Evolutionary conservation across 371 early-diverging fungal genomes (phyloP), one percentile per base, ranked within the genome.

Genomic region (Mucor plumbeus): DNA sequence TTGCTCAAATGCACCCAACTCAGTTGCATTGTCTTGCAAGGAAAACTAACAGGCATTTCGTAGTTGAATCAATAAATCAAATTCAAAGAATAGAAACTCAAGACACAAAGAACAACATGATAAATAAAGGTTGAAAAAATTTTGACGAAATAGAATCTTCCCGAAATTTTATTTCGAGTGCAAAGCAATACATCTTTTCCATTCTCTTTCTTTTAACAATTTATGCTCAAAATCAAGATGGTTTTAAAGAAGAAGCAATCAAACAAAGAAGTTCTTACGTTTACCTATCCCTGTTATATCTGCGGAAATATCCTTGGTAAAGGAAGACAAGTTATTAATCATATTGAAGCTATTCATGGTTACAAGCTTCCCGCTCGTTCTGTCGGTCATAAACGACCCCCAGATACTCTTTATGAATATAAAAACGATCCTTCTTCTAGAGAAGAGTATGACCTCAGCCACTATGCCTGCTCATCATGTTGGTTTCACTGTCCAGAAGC

Each of bases 401-500:
- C n/a, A 21, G 26, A 67, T 26, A 14, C 19, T 0, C 39, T 47
- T 0, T 67, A 36, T 47, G 44, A 43, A 1, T 62, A 62, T 36
- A 15, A 48, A 0, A 56, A 47, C 13, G 31, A 61, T 9, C 17
- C 56, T 10, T 17, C 2, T 5, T 19, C 48, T 19, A 1, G 1
- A 1, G 48, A 48, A 9, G 56, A 61, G 1, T 55, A 40, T 15
- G 55, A 61, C 31, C 17, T 26, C 4, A 11, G 15, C 6, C 67
- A 67, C n/a, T 67, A 61, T 56, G 41, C 67, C 7, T 67, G 67
- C 35, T 15, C 56, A 9, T 67, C 67, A 19, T 67, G 67, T 19
- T 67, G 67, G 67, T 67, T 56, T 11, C 61, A 61, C n/a, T 67
- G 67, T 39, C 61, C 67, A 3, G 57, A 61, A 19, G 40, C 61